phyloP scores from a whole-genome alignment of 371 early-diverging fungal genomes.

The Polyrhizophydium stewartii region DNA sequence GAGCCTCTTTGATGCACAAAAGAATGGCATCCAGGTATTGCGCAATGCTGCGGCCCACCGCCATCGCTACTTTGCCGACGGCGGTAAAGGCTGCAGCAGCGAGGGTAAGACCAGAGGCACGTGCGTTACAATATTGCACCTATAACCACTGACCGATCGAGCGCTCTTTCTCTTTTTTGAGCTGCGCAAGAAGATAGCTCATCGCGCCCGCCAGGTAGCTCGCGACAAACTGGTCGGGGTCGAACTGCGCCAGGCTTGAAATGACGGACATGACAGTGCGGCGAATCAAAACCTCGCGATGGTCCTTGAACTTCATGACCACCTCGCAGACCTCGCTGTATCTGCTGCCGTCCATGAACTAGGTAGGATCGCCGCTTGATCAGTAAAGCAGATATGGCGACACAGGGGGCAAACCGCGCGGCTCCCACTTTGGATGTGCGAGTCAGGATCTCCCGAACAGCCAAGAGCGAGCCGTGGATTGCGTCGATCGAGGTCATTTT shows the following conservation, averaged over 20 bases:
- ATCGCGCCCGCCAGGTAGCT: conserved; percentile 59
- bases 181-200: conserved; percentile 67
- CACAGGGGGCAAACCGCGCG: no score
- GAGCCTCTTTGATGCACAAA: conserved; percentile 66
- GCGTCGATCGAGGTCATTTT: conserved; percentile 69
- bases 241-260: conserved; percentile 79
- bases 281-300: conserved; percentile 76
- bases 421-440: no score
- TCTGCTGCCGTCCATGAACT: conserved; percentile 31
- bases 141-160: conserved; percentile 36
- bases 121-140: no score
- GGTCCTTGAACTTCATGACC: conserved; percentile 74
- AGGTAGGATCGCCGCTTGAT: no score
- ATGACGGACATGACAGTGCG: conserved; percentile 80
- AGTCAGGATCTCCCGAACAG: conserved; percentile 72
- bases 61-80: conserved; percentile 82
- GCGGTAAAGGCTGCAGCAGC: conserved; percentile 65
- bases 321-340: conserved; percentile 76
- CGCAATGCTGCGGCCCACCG: conserved; percentile 75
- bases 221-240: conserved; percentile 39
- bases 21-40: conserved; percentile 76
- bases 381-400: no score
- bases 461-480: conserved; percentile 87
- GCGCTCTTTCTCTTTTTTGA: conserved; percentile 78
- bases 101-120: no score